A percentile compares a stretch with the other conserved stretches of the same genome.
Conservation (phyloP, 352 stramenopile species). For the Pythium aristosporum region DNA sequence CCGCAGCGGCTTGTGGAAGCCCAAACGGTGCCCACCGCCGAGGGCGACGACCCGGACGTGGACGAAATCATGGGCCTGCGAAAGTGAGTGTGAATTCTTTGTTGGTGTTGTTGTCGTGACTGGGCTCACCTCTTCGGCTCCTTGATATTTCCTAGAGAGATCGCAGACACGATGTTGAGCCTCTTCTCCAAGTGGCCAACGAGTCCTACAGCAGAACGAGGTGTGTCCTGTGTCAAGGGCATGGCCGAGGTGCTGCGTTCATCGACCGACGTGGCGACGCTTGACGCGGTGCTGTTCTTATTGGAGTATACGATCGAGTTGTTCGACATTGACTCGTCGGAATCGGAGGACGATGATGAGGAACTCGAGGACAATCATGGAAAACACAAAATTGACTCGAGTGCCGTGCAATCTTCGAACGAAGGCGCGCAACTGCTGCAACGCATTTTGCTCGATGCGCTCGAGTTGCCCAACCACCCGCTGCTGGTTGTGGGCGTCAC, state of each 20-base stretch:
- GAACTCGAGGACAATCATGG: slow-evolving; percentile 28
- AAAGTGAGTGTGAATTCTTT: slow-evolving; percentile 37
- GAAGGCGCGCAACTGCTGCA: slow-evolving; percentile 59
- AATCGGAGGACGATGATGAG: slow-evolving; percentile 59
- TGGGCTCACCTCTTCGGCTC: no score
- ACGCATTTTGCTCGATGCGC: slow-evolving; percentile 42
- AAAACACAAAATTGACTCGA: not conserved
- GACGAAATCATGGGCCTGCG: slow-evolving; percentile 50
- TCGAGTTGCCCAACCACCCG: slow-evolving; percentile 52
- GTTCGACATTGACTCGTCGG: slow-evolving; percentile 80
- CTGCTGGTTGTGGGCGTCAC: slow-evolving; percentile 56
- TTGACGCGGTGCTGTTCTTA: slow-evolving; percentile 73
- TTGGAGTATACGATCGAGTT: slow-evolving; percentile 78
- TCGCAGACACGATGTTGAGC: slow-evolving; percentile 78
- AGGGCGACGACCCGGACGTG: slow-evolving; percentile 57
- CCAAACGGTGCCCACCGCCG: slow-evolving; percentile 35
- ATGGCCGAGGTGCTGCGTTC: slow-evolving; percentile 51
- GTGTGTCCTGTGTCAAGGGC: slow-evolving; percentile 59
- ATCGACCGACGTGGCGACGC: slow-evolving; percentile 48
- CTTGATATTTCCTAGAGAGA: slow-evolving; percentile 45
- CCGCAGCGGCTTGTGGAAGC: slow-evolving; percentile 55
- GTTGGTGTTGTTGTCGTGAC: not conserved
- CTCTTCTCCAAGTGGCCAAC: slow-evolving; percentile 83
- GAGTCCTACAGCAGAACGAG: slow-evolving; percentile 28
- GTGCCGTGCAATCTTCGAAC: slow-evolving; percentile 13